phyloP scores from a whole-genome alignment of 345 rosid species.

The Ceriops decandra region DNA sequence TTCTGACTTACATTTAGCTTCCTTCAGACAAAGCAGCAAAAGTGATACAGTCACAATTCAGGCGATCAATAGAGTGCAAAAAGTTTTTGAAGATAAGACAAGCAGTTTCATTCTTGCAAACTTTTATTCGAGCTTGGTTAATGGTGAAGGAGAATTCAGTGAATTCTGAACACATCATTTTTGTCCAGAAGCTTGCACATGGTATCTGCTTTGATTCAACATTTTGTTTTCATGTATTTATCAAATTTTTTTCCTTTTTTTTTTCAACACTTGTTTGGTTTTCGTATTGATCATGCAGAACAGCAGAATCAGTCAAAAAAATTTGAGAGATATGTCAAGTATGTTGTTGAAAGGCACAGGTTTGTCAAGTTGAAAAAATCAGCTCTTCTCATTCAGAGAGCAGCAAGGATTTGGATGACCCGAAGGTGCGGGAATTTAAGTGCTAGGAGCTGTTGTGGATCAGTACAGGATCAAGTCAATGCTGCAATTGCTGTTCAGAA shows the following conservation, averaged over 20 bases:
- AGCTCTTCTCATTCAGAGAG: conserved; percentile 50
- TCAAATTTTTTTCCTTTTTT: not conserved
- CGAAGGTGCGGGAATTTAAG: conserved; percentile 17
- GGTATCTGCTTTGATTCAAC: conserved; percentile 27
- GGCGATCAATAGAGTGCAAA: conserved; percentile 39
- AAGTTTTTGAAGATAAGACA: conserved; percentile 45
- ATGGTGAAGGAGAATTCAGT: conserved; percentile 37
- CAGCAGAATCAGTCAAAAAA: conserved; percentile 27
- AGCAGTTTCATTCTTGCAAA: conserved; percentile 51
- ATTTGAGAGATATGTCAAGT: conserved; percentile 30
- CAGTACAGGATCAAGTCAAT: conserved; percentile 17
- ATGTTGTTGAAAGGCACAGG: conserved; percentile 46
- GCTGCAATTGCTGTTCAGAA: conserved; percentile 26
- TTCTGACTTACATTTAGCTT: not conserved
- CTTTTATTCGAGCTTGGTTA: conserved; percentile 52
- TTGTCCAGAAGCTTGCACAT: conserved; percentile 23
- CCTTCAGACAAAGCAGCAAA: conserved; percentile 53
- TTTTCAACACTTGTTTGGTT: conserved; percentile 4
- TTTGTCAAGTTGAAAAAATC: conserved; percentile 46
- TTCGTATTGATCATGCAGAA: conserved; percentile 29
- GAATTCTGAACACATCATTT: conserved; percentile 15
- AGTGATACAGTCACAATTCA: conserved; percentile 58
- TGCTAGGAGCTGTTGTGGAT: conserved; percentile 5
- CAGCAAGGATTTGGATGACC: conserved; percentile 49
- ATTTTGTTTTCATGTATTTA: conserved; percentile 1